phyloP scores from a whole-genome alignment of 2,329 filamentous ascomycete species.

The Penicillium sclerotiorum region DNA sequence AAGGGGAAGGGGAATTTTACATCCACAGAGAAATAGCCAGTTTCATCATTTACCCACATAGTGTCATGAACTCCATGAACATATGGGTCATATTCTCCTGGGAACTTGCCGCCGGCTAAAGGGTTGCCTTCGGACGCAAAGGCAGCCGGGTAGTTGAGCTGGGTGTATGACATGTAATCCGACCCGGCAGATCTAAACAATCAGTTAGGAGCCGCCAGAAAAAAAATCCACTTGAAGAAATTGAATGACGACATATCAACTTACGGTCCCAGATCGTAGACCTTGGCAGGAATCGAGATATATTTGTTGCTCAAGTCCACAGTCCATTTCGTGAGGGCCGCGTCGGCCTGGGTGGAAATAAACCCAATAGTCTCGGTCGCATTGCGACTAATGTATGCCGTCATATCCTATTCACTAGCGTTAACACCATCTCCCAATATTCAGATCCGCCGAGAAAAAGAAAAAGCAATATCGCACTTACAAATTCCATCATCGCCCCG shows the following conservation, averaged over 20 bases:
- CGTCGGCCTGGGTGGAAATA: conserved; percentile 10
- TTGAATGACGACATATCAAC: no score
- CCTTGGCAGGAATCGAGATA: conserved; percentile 10
- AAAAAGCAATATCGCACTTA: not conserved
- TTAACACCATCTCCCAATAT: not conserved
- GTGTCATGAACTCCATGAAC: conserved; percentile 8
- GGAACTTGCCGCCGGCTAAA: conserved; percentile 2
- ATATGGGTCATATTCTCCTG: conserved; percentile 14
- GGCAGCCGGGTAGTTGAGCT: conserved; percentile 14
- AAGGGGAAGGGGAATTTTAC: conserved; percentile 2
- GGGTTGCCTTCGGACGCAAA: conserved; percentile 16
- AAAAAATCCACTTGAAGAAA: no score
- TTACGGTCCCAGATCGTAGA: conserved; percentile 12
- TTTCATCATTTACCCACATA: conserved; percentile 14
- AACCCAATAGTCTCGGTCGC: conserved; percentile 15
- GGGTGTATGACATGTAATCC: conserved; percentile 15
- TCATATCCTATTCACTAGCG: conserved; percentile 8
- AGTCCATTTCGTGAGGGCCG: conserved; percentile 11
- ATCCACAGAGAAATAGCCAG: conserved; percentile 13
- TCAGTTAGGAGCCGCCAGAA: not conserved
- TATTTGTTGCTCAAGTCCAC: conserved; percentile 11
- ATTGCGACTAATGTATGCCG: conserved; percentile 10
- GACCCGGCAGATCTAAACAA: conserved; percentile 6
- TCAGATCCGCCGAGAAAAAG: not conserved
- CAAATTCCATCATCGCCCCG: conserved; percentile 18